These are phyloP conservation scores for Sporisorium scitamineum DNA, from an alignment of 1,284 basidiomycete species.

Conservation along the genomic window DNA sequence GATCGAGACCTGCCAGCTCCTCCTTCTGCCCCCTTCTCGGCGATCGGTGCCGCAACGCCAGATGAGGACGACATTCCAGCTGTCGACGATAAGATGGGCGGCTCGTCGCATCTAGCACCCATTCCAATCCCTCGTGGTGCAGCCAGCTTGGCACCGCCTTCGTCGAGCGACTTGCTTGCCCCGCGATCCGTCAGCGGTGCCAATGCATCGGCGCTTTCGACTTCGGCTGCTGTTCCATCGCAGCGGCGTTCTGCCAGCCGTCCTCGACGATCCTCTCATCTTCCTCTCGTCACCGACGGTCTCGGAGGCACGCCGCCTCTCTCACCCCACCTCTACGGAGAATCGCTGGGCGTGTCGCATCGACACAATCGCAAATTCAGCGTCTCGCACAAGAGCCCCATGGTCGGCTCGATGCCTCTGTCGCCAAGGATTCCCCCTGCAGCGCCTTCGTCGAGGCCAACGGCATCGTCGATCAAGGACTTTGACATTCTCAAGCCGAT, in stretches of 20 bases:
- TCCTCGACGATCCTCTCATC: constrained; percentile 47
- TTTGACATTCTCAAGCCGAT: constrained; percentile 99
- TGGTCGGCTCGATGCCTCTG: constrained; percentile 70
- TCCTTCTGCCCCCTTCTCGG: constrained; percentile 38
- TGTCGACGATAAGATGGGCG: constrained; percentile 58
- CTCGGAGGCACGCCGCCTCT: constrained; percentile 57
- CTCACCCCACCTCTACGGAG: constrained; percentile 57
- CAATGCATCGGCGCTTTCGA: constrained; percentile 8
- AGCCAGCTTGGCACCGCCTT: constrained; percentile 15
- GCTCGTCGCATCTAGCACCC: constrained; percentile 40
- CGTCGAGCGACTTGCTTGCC: constrained; percentile 20
- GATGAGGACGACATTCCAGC: constrained; percentile 61
- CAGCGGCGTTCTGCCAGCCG: constrained; percentile 38
- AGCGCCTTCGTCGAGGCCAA: constrained; percentile 81
- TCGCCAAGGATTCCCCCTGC: constrained; percentile 89
- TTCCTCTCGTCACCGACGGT: constrained; percentile 22
- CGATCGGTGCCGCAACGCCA: constrained; percentile 30
- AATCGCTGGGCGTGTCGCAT: constrained; percentile 38
- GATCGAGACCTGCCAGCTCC: constrained; percentile 49
- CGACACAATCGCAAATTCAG: constrained; percentile 49
- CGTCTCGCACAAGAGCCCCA: constrained; percentile 54
- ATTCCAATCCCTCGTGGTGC: constrained; percentile 56
- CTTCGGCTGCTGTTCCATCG: constrained; percentile 12
- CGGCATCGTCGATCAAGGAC: constrained; percentile 94
- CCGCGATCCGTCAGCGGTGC: constrained; percentile 19